Percentiles rank a stretch among this genome's conserved stretches.
Conservation (phyloP, 495 filamentous ascomycete genomes). For the Tuber aestivum region DNA sequence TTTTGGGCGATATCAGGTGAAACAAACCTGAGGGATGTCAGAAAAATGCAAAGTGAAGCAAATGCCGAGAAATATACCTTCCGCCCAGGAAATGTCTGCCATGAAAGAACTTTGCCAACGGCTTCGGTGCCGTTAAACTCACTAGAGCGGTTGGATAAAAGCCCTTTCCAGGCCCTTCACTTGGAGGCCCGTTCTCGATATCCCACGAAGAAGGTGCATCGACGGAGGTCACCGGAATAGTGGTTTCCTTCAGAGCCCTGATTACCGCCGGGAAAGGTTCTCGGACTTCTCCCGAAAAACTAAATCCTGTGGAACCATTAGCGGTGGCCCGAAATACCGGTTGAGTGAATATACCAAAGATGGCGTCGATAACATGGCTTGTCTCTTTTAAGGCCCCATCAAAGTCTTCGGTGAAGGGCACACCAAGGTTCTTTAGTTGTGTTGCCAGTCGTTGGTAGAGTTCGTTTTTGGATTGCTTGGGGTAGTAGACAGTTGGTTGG, state of each 20-base stretch:
- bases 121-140: slow-evolving; percentile 91
- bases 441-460: slow-evolving; percentile 80
- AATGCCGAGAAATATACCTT: slow-evolving; percentile 31
- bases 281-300: slow-evolving; percentile 83
- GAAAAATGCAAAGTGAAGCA: slow-evolving; percentile 48
- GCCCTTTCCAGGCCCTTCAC: slow-evolving; percentile 65
- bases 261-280: slow-evolving; percentile 84
- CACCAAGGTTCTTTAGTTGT: slow-evolving; percentile 72
- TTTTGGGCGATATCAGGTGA: slow-evolving; percentile 71
- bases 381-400: slow-evolving; percentile 56
- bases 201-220: slow-evolving; percentile 93
- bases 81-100: slow-evolving; percentile 78
- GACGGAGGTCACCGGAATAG: slow-evolving; percentile 73
- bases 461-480: slow-evolving; percentile 81
- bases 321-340: slow-evolving; percentile 17
- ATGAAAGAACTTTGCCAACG: slow-evolving; percentile 73
- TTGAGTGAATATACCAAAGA: slow-evolving; percentile 61
- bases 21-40: slow-evolving; percentile 53
- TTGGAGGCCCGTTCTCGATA: slow-evolving; percentile 77
- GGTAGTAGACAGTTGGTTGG: slow-evolving; percentile 83
- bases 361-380: slow-evolving; percentile 82
- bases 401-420: slow-evolving; percentile 85
- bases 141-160: slow-evolving; percentile 75
- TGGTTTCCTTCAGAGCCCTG: slow-evolving; percentile 62
- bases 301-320: slow-evolving; percentile 59